Percentiles rank a stretch among this genome's conserved stretches.
Evolutionary conservation across 768 basidiomycete genomes (phyloP).

Genomic region (Boletus insuetus): DNA sequence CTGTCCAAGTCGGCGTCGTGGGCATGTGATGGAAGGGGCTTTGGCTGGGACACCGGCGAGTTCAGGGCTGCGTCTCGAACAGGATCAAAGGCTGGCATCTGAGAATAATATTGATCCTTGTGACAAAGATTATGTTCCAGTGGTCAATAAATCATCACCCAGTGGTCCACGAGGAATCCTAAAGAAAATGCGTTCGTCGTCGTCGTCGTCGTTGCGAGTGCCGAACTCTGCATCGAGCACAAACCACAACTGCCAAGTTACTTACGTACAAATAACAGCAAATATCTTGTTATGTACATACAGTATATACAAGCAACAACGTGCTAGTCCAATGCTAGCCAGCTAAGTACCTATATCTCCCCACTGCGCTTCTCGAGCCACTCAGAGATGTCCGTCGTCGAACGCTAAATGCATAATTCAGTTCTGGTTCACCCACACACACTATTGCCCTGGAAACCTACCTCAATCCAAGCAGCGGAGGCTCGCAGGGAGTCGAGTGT

Average conservation of each 20-base stretch:
- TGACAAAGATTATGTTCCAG: not conserved
- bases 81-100: conserved; percentile 66
- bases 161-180: not conserved
- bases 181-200: conserved; percentile 6
- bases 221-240: not conserved
- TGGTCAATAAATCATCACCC: conserved; percentile 16
- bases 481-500: conserved; percentile 65
- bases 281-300: not conserved
- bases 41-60: conserved; percentile 57
- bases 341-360: not conserved
- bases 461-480: conserved; percentile 60
- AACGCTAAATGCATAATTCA: conserved; percentile 41
- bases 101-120: not conserved
- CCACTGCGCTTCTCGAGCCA: conserved; percentile 43
- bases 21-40: conserved; percentile 30
- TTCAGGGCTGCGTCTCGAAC: conserved; percentile 85
- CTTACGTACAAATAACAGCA: conserved; percentile 1
- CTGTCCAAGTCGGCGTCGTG: conserved; percentile 28
- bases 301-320: too few species aligned
- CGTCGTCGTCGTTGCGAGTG: conserved; percentile 9
- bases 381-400: conserved; percentile 49
- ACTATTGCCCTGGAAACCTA: conserved; percentile 25
- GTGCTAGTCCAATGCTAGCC: too few species aligned
- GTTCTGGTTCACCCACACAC: not conserved
- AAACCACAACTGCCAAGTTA: not conserved